phyloP scores from a whole-genome alignment of 768 basidiomycete genomes.

The Russula olivacea region DNA sequence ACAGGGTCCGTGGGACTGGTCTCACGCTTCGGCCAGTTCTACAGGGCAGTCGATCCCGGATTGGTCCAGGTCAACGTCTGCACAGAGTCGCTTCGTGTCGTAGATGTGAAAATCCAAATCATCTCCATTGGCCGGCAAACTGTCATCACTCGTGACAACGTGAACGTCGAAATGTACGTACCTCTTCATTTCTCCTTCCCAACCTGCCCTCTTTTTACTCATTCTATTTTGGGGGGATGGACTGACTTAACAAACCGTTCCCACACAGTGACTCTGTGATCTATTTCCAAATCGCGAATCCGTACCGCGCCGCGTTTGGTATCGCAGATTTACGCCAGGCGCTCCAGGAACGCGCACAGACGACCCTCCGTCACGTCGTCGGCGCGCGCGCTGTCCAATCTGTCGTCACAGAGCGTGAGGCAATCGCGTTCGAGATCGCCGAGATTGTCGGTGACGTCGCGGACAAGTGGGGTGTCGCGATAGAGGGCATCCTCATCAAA shows the following conservation, averaged over 20 bases:
- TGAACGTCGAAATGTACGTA: slow-evolving; percentile 85
- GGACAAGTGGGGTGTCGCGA: slow-evolving; percentile 95
- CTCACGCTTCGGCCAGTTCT: slow-evolving; percentile 92
- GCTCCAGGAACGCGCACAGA: slow-evolving; percentile 81
- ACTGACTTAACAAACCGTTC: background rate
- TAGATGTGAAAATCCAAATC: slow-evolving; percentile 97
- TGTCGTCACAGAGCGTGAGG: slow-evolving; percentile 95
- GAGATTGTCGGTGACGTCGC: slow-evolving; percentile 91
- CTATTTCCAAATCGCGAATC: slow-evolving; percentile 85
- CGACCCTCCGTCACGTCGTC: slow-evolving; percentile 95
- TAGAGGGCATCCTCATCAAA: slow-evolving; percentile 94
- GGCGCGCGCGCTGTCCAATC: slow-evolving; percentile 93
- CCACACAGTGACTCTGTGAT: slow-evolving; percentile 76
- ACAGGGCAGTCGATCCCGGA: slow-evolving; percentile 92
- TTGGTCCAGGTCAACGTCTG: slow-evolving; percentile 91
- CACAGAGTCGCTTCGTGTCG: slow-evolving; percentile 78
- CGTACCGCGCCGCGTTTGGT: slow-evolving; percentile 91
- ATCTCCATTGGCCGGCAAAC: slow-evolving; percentile 78
- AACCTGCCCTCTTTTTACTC: background rate
- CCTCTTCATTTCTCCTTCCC: background rate
- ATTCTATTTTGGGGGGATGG: background rate
- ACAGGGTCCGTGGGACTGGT: slow-evolving; percentile 88
- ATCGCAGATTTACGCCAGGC: slow-evolving; percentile 86
- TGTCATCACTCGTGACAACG: slow-evolving; percentile 95
- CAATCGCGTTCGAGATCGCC: slow-evolving; percentile 93